These are phyloP conservation scores for Suillus subalutaceus DNA, from an alignment of 768 basidiomycete species.

Conservation along the genomic window DNA sequence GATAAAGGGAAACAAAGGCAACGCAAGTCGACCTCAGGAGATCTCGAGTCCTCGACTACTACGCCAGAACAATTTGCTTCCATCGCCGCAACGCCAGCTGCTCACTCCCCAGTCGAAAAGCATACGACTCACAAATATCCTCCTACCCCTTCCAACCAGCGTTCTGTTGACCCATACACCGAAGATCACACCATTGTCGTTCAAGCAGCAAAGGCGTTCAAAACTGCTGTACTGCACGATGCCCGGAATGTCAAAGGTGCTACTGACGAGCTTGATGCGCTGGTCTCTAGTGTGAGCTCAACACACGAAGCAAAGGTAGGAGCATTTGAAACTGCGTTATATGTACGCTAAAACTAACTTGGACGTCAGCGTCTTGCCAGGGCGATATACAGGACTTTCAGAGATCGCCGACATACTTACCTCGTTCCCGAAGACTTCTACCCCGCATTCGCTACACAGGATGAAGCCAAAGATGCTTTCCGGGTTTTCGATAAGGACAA, in stretches of 20 bases:
- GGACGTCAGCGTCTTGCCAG: constrained; percentile 62
- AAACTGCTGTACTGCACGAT: constrained; percentile 74
- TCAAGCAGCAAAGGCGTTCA: constrained; percentile 65
- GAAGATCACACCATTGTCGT: constrained; percentile 45
- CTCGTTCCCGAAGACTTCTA: constrained; percentile 71
- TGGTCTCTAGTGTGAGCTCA: constrained; percentile 58
- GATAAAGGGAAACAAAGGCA: constrained; percentile 33
- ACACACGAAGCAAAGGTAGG: constrained; percentile 68
- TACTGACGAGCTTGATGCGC: constrained; percentile 42
- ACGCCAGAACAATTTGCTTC: constrained; percentile 7
- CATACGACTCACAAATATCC: constrained; percentile 41
- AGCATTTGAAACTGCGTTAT: background rate
- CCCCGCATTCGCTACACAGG: constrained; percentile 63
- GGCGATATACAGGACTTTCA: constrained; percentile 65
- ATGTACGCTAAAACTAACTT: constrained; percentile 4
- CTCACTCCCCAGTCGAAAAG: constrained; percentile 11
- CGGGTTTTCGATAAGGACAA: constrained; percentile 75
- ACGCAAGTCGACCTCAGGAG: constrained; percentile 12
- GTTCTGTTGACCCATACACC: constrained; percentile 26
- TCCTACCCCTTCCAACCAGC: constrained; percentile 29
- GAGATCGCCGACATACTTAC: constrained; percentile 55
- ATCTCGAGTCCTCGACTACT: constrained; percentile 16
- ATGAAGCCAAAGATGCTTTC: constrained; percentile 67
- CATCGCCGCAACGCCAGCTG: constrained; percentile 1
- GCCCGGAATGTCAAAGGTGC: constrained; percentile 68